Evolutionary conservation across 2,329 filamentous ascomycete genomes (phyloP), one percentile per base, ranked within the genome.

Genomic region (Penicillium sp.): DNA sequence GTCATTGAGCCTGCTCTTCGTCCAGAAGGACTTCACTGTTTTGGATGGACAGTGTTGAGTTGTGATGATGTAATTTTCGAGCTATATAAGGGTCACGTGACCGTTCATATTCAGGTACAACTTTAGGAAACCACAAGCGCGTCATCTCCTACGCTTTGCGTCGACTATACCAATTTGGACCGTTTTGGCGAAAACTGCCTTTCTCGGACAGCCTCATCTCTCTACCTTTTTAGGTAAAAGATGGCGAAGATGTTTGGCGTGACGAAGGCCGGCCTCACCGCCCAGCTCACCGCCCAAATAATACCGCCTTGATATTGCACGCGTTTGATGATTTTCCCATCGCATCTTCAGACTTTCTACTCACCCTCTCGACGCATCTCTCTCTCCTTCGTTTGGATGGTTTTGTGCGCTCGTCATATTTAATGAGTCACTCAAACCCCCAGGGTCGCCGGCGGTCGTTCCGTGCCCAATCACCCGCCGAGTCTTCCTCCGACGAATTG

Each of bases 401-500:
- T 39, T 43, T 36, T 10, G 31, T 9, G 31, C n/a, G 18, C 50
- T 22, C 4, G 21, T 52, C 43, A 16, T 44, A 21, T 24, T 46
- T 22, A 55, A 73, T 70, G 68, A 65, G 68, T 16, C 55, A 64
- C 45, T 50, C 53, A 22, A 57, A 58, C 40, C 27, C 61, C 10
- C 72, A 70, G 55, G 61, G 65, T 41, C 72, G 72, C 39, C 70
- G 70, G 43, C 60, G 73, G 4, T 67, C 71, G 34, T 55, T 50
- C 48, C 61, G 58, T 47, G 60, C 47, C 51, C 57, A 61, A 45
- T 67, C 71, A 4, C 66, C 65, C 36, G 49, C 55, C 14, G 67
- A 72, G 55, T 72, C 70, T n/a, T 75, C 73, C 21, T 70, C 72
- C 45, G 73, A 75, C 56, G 74, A 76, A 62, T 67, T 75, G 38